Evolutionary conservation across 1,284 basidiomycete species (phyloP), one percentile per base, ranked within the genome.

Genomic region (Leccinum huronense): DNA sequence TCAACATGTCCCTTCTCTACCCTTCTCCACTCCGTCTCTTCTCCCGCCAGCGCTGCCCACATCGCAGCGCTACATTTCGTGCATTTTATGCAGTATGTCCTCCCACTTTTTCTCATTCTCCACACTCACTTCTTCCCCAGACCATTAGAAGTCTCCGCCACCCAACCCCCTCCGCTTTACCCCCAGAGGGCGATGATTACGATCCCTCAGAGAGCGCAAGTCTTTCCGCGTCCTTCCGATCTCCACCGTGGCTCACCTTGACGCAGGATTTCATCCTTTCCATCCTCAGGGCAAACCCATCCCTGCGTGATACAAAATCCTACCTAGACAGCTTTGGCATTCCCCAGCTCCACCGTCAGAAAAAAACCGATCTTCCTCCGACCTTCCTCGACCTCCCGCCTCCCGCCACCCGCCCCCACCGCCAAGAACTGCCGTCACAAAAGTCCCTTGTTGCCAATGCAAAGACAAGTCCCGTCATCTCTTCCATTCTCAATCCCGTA

Each of bases 251-350:
- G 16, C 61, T 64, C 67, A 65, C 66, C 19, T 62, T 48, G 1
- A 30, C 53, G 38, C 75, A 99, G 95, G 96, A 98, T 74, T 96
- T 99, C 73, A 97, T 99, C 75, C 81, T 99, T 61, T 97, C 95
- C 58, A 93, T 99, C 71, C 84, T 99, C 61, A 89, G 93, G 68
- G 92, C 97, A 42, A 95, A 94, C 66, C 96, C 97, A 9, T 98
- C 97, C 2, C 79, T 90, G 63, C 84, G 97, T 70, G 97, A 99
- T 77, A 92, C 94, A 48, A 90, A 89, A 65, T 88, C 89, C 1
- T 99, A 98, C 77, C 85, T 98, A 14, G 90, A 89, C 53, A 93
- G 89, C 36, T 98, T 99, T 72, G 88, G 88, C 27, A 81, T 82
- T 58, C 83, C 80, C 57, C 85, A 82, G 54, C 61, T 66, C 0